Evolutionary conservation across 805 yeast genomes (phyloP).

Genomic region (Komagataella phaffii): DNA sequence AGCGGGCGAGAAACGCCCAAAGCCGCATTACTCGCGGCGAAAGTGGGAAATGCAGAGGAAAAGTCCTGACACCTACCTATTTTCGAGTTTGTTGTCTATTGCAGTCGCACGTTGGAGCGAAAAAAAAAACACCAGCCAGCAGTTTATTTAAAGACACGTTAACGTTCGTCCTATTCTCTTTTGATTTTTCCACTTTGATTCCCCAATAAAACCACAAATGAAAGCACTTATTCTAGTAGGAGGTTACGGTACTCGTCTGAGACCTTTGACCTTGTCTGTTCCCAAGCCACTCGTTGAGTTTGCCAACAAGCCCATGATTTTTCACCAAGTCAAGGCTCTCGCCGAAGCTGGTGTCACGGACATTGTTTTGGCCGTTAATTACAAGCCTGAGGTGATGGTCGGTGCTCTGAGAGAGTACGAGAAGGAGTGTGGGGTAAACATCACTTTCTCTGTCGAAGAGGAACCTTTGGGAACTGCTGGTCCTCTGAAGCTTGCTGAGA

Average conservation of each 20-base stretch:
- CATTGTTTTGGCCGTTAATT: slow-evolving; percentile 95
- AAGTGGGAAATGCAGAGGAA: background rate
- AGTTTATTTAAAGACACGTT: background rate
- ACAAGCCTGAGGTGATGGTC: slow-evolving; percentile 99
- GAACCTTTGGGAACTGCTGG: slow-evolving; percentile 99
- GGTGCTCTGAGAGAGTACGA: slow-evolving; percentile 89
- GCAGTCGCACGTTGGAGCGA: background rate
- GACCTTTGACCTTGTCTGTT: slow-evolving; percentile 90
- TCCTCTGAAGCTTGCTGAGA: slow-evolving; percentile 94
- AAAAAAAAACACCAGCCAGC: background rate
- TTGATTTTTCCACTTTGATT: background rate
- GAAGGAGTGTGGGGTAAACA: slow-evolving; percentile 83
- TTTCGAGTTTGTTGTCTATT: background rate
- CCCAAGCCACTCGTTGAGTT: slow-evolving; percentile 98
- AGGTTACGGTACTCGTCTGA: slow-evolving; percentile 99
- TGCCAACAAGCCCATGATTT: slow-evolving; percentile 98
- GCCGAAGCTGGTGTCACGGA: slow-evolving; percentile 98
- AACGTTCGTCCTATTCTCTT: background rate
- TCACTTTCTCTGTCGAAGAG: slow-evolving; percentile 96
- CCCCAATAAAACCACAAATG: slow-evolving; percentile 26
- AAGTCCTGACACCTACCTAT: background rate
- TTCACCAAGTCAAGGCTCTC: slow-evolving; percentile 96
- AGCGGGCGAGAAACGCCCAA: background rate
- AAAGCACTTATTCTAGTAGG: slow-evolving; percentile 97
- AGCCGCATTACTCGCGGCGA: background rate